These are phyloP conservation scores for Penicillium turbatum DNA, from an alignment of 495 filamentous ascomycete species.

Conservation along the genomic window DNA sequence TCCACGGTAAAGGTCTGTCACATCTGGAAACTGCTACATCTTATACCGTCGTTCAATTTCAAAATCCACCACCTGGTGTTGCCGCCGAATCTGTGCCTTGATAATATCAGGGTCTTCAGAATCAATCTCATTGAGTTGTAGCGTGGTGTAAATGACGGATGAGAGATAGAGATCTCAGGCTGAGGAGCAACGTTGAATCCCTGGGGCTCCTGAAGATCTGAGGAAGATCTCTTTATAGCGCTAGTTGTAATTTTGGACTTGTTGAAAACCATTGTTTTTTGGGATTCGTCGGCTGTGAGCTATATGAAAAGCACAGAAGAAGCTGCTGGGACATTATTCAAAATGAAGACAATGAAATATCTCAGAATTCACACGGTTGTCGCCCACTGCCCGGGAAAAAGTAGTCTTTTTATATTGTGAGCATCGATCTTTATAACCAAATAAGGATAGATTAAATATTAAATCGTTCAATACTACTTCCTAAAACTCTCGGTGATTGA, in stretches of 20 bases:
- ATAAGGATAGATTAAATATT: background rate
- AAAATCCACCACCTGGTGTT: background rate
- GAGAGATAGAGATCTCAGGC: constrained; percentile 29
- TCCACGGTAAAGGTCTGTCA: background rate
- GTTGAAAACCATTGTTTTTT: constrained; percentile 28
- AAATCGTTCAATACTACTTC: background rate
- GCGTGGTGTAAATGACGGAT: constrained; percentile 24
- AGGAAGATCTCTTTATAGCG: constrained; percentile 34
- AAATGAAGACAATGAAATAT: no score
- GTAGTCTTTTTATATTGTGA: background rate
- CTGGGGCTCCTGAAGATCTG: constrained; percentile 22
- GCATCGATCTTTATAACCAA: background rate
- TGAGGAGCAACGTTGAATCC: constrained; percentile 33
- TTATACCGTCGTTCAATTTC: background rate
- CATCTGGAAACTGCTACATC: background rate
- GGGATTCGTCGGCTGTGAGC: background rate
- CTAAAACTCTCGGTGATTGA: background rate
- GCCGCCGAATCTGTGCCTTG: background rate
- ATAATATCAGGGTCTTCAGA: background rate
- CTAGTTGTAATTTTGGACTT: constrained; percentile 23
- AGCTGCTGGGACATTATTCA: background rate
- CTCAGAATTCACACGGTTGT: background rate
- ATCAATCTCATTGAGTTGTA: constrained; percentile 4
- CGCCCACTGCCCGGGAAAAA: background rate
- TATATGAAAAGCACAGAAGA: background rate